phyloP scores from a whole-genome alignment of 768 basidiomycete genomes.

The Boletus rubropictus region DNA sequence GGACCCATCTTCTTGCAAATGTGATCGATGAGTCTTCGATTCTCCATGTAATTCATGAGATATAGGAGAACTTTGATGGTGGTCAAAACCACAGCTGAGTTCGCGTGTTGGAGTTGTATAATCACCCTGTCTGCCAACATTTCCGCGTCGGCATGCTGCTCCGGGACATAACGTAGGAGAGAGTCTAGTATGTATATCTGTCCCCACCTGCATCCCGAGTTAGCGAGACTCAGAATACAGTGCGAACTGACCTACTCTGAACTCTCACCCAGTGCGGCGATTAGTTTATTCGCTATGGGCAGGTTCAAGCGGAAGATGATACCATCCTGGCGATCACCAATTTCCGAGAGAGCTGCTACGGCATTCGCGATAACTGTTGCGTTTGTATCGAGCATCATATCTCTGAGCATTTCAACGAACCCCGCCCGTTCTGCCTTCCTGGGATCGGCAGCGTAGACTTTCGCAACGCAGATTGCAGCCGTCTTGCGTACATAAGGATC shows the following conservation, averaged over 20 bases:
- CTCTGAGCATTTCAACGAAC: slow-evolving; percentile 86
- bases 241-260: slow-evolving; percentile 71
- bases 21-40: slow-evolving; percentile 74
- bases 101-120: slow-evolving; percentile 93
- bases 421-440: slow-evolving; percentile 82
- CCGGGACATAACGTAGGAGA: slow-evolving; percentile 89
- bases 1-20: slow-evolving; percentile 99
- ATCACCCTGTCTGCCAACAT: slow-evolving; percentile 93
- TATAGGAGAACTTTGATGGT: slow-evolving; percentile 94
- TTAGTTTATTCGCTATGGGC: slow-evolving; percentile 80
- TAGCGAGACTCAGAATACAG: slow-evolving; percentile 6
- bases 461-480: slow-evolving; percentile 95
- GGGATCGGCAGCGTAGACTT: slow-evolving; percentile 86
- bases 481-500: slow-evolving; percentile 99
- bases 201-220: slow-evolving; percentile 70
- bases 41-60: slow-evolving; percentile 99
- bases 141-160: slow-evolving; percentile 82
- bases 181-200: slow-evolving; percentile 98
- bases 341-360: slow-evolving; percentile 94
- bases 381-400: slow-evolving; percentile 88
- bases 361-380: slow-evolving; percentile 98
- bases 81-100: slow-evolving; percentile 98
- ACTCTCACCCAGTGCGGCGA: slow-evolving; percentile 89
- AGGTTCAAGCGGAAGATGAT: slow-evolving; percentile 89
- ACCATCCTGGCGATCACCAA: slow-evolving; percentile 90